A percentile compares a stretch with the other conserved stretches of the same genome.
Evolutionary conservation across 192 early-diverging fungal genomes (phyloP).

Genomic region (Coemansia sp.): DNA sequence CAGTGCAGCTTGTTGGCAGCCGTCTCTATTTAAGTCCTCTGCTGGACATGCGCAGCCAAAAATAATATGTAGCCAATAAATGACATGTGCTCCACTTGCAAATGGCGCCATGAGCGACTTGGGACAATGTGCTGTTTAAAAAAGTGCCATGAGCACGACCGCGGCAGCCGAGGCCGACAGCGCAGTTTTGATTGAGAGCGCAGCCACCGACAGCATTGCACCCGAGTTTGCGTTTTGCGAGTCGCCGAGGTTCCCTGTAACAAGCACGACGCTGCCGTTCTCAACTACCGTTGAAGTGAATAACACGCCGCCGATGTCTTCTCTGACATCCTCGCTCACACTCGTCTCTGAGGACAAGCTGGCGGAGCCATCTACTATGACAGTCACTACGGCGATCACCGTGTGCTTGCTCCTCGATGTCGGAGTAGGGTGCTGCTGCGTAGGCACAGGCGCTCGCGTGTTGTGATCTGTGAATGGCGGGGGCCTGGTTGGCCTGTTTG

Average conservation of each 20-base stretch:
- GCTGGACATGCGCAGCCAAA: not conserved
- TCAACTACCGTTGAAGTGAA: conserved; percentile 39
- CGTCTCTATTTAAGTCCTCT: no score
- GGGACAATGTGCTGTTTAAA: not conserved
- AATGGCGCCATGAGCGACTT: not conserved
- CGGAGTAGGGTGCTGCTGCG: not conserved
- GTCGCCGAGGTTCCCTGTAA: conserved; percentile 20
- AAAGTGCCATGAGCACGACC: not conserved
- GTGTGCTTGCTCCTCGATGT: conserved; percentile 24
- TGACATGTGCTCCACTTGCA: not conserved
- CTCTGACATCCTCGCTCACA: conserved; percentile 14
- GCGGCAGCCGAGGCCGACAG: not conserved
- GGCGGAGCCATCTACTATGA: conserved; percentile 33
- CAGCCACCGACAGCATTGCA: not conserved
- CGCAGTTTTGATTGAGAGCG: not conserved
- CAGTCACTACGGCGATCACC: conserved; percentile 35
- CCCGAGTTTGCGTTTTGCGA: not conserved
- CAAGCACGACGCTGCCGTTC: conserved; percentile 35
- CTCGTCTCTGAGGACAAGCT: conserved; percentile 28
- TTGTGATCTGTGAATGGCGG: not conserved
- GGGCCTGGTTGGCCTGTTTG: not conserved
- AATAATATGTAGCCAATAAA: not conserved
- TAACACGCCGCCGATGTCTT: not conserved
- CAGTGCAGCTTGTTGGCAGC: no score
- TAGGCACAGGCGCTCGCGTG: not conserved